phyloP scores from a whole-genome alignment of 352 stramenopile species.

The Chrysophaeum taylorii region DNA sequence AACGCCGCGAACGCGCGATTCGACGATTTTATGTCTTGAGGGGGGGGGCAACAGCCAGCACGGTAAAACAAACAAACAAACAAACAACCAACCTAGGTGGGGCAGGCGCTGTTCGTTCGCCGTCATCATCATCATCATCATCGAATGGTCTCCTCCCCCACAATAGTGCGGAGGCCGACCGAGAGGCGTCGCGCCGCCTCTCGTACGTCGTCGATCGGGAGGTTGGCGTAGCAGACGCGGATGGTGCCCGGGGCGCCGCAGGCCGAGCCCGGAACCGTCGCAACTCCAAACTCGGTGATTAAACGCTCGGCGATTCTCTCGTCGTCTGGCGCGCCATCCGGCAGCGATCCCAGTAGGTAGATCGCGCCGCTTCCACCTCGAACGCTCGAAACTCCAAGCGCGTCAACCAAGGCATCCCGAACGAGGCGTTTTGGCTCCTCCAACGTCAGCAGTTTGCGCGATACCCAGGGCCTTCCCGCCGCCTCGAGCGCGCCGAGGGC shows the following conservation, averaged over 20 bases:
- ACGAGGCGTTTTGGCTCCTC: too few species aligned
- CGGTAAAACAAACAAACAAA: too few species aligned
- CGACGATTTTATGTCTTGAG: too few species aligned
- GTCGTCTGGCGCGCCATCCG: conserved; percentile 13
- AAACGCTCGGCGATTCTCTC: conserved; percentile 38
- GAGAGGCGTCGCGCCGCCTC: conserved; percentile 40
- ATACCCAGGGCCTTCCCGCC: too few species aligned
- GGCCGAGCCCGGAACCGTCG: conserved; percentile 47
- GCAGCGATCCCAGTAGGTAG: conserved; percentile 17
- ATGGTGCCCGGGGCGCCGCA: conserved; percentile 52
- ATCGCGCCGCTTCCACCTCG: background rate
- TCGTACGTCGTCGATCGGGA: conserved; percentile 34
- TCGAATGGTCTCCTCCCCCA: background rate
- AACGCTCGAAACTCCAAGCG: conserved; percentile 17
- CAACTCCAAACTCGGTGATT: conserved; percentile 43
- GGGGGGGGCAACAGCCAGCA: too few species aligned
- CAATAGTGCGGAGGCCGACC: conserved; percentile 22
- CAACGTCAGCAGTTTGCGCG: too few species aligned
- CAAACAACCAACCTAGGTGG: too few species aligned
- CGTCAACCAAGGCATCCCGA: conserved; percentile 28
- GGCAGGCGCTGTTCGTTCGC: too few species aligned
- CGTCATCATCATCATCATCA: too few species aligned
- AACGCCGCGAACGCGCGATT: too few species aligned
- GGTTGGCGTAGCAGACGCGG: conserved; percentile 54
- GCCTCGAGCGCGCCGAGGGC: conserved; percentile 49